Base-by-base conservation (phyloP, 345 rosid species). In the Bruguiera sexangula region DNA sequence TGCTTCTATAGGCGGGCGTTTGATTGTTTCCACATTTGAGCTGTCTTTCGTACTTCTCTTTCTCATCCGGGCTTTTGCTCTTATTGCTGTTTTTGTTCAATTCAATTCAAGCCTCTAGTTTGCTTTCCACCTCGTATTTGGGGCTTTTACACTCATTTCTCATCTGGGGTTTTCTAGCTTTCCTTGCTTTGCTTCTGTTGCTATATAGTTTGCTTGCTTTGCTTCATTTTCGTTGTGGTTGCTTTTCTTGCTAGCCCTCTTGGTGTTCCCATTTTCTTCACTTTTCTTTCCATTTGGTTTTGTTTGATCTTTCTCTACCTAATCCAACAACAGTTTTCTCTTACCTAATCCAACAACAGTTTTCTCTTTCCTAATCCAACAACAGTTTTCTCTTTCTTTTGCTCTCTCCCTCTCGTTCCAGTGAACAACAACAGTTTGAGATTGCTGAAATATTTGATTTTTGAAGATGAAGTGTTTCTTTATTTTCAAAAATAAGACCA, bases 401-500 rank as follows among this genome's bases (percentile, higher is more conserved):
- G 3, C 39, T 56, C 22, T n/a, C 21, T 61, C 16, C 21, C 22
- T 20, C 10, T 54, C 13, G 9, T 39, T 31, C 4, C 3, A 26
- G 59, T 30, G 46, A 15, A 30, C 43, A 16, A 18, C 22, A 34
- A 32, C 48, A 24, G 11, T 24, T 72, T 61, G 52, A 61, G 66
- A 52, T 56, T 54, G 50, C 43, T 6, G 70, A 46, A 66, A 53
- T 7, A 20, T 59, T 54, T 64, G n/a, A 21, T 52, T 22, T 65
- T 26, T 15, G 66, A n/a, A 67, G 5, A 85, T 85, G 89, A 81
- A 65, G 70, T 83, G 89, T 54, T 85, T 78, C 36, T 43, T 18
- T 55, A 43, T 72, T 16, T 85, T 86, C 81, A 89, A 82, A 70
- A 74, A 71, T 64, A 86, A 78, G 73, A 81, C 75, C 76, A 76